A percentile compares a stretch with the other conserved stretches of the same genome.
Conservation (phyloP, 2,329 filamentous ascomycete species). For the Cucurbitaria berberidis region DNA sequence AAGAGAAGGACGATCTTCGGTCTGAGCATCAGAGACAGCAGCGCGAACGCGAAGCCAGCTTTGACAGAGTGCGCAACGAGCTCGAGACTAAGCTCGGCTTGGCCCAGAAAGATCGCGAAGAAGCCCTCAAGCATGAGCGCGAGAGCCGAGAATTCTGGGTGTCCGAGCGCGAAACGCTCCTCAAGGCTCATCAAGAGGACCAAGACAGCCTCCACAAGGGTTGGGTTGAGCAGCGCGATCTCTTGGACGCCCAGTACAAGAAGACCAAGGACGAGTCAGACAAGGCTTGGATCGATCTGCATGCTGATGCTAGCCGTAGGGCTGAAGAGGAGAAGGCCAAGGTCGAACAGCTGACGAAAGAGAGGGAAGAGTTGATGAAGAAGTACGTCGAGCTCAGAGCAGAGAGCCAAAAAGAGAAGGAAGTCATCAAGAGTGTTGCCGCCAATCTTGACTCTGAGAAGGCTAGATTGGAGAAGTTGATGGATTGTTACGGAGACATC, state of each 20-base stretch:
- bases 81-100: constrained; percentile 50
- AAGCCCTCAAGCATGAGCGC: constrained; percentile 54
- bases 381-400: constrained; percentile 40
- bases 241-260: constrained; percentile 44
- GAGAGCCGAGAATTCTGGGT: constrained; percentile 57
- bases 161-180: constrained; percentile 48
- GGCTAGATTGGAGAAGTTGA: constrained; percentile 50
- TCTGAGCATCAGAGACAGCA: constrained; percentile 42
- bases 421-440: constrained; percentile 47
- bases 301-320: constrained; percentile 44
- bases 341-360: constrained; percentile 38
- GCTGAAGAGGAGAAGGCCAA: constrained; percentile 41
- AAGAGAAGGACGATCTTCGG: constrained; percentile 45
- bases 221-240: constrained; percentile 59
- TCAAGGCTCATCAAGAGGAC: constrained; percentile 55
- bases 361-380: constrained; percentile 45
- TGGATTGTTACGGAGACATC: constrained; percentile 51
- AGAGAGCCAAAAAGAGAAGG: constrained; percentile 46
- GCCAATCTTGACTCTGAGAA: constrained; percentile 51
- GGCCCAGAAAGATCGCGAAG: constrained; percentile 53
- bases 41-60: constrained; percentile 51
- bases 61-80: constrained; percentile 50
- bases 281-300: constrained; percentile 53
- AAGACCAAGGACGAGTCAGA: constrained; percentile 53
- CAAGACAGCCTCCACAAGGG: constrained; percentile 58